Base-by-base conservation (phyloP, 2,329 filamentous ascomycete genomes). In the Dendryphion nanum region DNA sequence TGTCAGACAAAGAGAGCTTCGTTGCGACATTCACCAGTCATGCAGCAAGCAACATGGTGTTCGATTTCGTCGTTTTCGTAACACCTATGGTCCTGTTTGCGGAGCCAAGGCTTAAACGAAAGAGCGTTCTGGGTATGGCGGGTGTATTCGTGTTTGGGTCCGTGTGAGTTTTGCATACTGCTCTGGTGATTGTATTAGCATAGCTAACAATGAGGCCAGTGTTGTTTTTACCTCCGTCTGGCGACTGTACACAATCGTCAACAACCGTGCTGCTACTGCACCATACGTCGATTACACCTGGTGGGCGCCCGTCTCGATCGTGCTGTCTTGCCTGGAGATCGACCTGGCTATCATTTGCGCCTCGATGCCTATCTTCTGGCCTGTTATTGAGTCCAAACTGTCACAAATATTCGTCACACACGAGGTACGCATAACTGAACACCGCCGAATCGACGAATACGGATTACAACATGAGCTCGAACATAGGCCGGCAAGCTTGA, bases 1-100 rank as follows among this genome's bases (percentile, higher is more conserved):
- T 57, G 14, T 34, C 33, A 6, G 28, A 54, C 14, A 13, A 43
- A 1, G 18, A 44, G 0, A 40, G 35, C 10, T 63, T 66, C 18
- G 40, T 61, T 18, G 34, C 35, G 5, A 45, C 48, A 3, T 66
- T 57, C 33, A 45, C 53, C 10, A 47, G 47, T 1, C 62, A 65
- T 23, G 51, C 58, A 1, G 47, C 57, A 1, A 40, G 51, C 15
- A 66, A 66, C 45, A 64, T 65, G 61, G 44, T 51, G 4, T 57
- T 66, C 21, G 63, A 67, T 26, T 23, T 64, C n/a, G 37, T 50
- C 5, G 49, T 67, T 3, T 61, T 64, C 28, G 6, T 55, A 2
- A 51, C 52, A 3, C 63, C 62, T 0, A 45, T 64, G 41, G 47
- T 62, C 1, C 42, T 64, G 14, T 59, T 66, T 31, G 40, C 42